Base-by-base conservation (phyloP, 352 stramenopile species). In the Blastocystis sp. region DNA sequence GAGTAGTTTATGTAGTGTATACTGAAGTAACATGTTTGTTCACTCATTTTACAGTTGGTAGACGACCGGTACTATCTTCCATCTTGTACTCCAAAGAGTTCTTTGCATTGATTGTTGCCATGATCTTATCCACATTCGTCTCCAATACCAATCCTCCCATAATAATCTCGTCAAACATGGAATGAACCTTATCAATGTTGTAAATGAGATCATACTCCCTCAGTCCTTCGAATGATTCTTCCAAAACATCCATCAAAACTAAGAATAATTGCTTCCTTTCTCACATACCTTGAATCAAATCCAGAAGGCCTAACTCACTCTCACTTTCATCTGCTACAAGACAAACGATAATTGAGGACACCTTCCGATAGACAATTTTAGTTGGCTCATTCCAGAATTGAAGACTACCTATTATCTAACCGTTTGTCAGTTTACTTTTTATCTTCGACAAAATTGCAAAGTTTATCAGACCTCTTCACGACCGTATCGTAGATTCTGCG, bases 41-140 rank as follows among this genome's bases (percentile, higher is more conserved):
- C 6, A 70, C 15, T 70, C 33, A 70, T 44, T 70, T 70, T 24
- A 81, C 44, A 81, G 70, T 81, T 6, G 70, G 70, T 27, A 81
- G 51, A 30, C 70, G 22, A 59, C 70, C 70, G 37, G 70, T 60
- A 64, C 44, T 81, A 22, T 81, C 70, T 40, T 81, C 70, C 51
- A 33, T 56, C 70, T 81, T 81, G 51, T 64, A 81, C 48, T 81
- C 70, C 40, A 81, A 24, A 42, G 35, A 59, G 42, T 81, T 81
- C 70, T 81, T 81, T 24, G 70, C 42, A 60, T 81, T 81, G 70
- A 81, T 81, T 13, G 70, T 81, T 44, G 70, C 70, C 70, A 81
- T 81, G 22, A 81, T 81, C 70, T 81, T 81, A 56, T 81, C 70
- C 37, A 81, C 70, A 33, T 81, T 81, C 11, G 70, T 81, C 33